These are phyloP conservation scores for Tuber brumale DNA, from an alignment of 495 filamentous ascomycete genomes.

Conservation along the genomic window DNA sequence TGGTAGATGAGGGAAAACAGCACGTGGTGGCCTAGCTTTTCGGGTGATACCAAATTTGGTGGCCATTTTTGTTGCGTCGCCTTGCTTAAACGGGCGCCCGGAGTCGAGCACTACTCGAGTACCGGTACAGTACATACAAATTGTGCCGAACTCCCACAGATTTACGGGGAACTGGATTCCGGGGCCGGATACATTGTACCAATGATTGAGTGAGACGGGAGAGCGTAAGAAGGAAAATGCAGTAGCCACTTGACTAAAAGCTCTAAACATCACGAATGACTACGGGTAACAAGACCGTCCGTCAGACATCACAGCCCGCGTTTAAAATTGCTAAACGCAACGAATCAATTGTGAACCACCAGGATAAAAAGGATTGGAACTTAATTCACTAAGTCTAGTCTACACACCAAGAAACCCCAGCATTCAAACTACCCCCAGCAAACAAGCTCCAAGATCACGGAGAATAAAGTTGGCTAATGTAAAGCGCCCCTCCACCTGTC, in stretches of 20 bases:
- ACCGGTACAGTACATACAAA: neutral
- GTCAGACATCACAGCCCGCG: neutral
- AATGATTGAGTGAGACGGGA: neutral
- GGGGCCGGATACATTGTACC: neutral
- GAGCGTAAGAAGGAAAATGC: neutral
- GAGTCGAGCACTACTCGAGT: neutral
- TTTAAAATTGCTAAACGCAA: neutral
- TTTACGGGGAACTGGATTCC: neutral
- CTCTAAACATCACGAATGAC: neutral
- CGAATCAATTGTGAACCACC: neutral
- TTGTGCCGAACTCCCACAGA: neutral
- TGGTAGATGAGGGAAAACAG: neutral
- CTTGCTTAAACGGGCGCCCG: neutral
- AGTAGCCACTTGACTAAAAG: neutral
- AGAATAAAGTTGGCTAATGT: neutral
- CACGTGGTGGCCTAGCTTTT: neutral
- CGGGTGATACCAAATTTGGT: neutral
- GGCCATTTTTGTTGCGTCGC: neutral
- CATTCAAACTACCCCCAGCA: neutral
- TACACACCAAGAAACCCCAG: neutral
- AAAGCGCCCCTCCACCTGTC: neutral
- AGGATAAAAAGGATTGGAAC: neutral
- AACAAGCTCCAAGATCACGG: neutral
- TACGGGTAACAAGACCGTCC: neutral
- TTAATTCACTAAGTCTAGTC: neutral